A percentile compares a stretch with the other conserved stretches of the same genome.
phyloP scores from a whole-genome alignment of 1,284 basidiomycete genomes.

The Cyathus olla region DNA sequence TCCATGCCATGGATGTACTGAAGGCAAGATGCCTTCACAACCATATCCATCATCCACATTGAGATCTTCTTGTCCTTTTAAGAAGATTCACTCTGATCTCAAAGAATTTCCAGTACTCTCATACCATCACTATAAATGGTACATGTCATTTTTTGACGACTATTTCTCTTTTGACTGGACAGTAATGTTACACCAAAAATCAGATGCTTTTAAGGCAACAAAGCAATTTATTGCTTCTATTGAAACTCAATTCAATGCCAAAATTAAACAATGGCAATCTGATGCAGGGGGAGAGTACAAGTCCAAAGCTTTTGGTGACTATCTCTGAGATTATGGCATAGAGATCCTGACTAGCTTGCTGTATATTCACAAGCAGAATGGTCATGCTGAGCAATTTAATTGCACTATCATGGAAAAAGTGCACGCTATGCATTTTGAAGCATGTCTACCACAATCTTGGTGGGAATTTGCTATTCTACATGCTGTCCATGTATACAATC shows the following conservation, averaged over 20 bases:
- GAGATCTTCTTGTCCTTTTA: conserved; percentile 16
- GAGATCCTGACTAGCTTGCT: conserved; percentile 8
- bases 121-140: conserved; percentile 32
- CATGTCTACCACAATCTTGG: too few relatives aligned
- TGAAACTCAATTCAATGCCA: too few relatives aligned
- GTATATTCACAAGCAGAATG: conserved; percentile 22
- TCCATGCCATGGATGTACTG: conserved; percentile 30
- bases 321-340: conserved; percentile 7
- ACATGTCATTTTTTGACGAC: conserved; percentile 40
- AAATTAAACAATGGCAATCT: too few relatives aligned
- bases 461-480: conserved; percentile 24
- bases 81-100: conserved; percentile 35
- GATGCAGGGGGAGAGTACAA: conserved; percentile 9
- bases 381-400: conserved; percentile 23
- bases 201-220: background rate
- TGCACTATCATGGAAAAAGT: too few relatives aligned
- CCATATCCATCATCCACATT: conserved; percentile 17
- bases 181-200: conserved; percentile 3
- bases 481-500: conserved; percentile 35
- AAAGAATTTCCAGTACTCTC: conserved; percentile 22
- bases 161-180: conserved; percentile 21
- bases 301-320: background rate
- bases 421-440: too few relatives aligned
- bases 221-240: conserved; percentile 1
- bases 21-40: conserved; percentile 27